These are phyloP conservation scores for Paramecium tetraurelia DNA, from an alignment of 73 alveolate species.

Conservation along the genomic window DNA sequence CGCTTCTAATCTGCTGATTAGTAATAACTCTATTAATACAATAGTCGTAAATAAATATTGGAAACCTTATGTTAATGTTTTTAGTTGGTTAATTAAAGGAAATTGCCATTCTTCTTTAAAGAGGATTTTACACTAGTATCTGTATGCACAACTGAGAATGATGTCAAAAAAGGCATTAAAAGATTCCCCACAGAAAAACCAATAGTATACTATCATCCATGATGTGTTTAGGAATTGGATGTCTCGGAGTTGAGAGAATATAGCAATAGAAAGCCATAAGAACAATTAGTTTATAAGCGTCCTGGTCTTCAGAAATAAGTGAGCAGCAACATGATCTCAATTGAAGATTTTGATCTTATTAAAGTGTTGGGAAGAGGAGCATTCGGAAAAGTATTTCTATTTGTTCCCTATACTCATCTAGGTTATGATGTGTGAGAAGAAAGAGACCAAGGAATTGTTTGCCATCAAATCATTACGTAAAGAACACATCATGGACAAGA, in stretches of 20 bases:
- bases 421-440: conserved; percentile 88
- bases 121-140: background rate
- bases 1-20: background rate
- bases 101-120: conserved; percentile 4
- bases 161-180: background rate
- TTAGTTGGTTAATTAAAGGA: background rate
- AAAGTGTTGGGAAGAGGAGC: conserved; percentile 91
- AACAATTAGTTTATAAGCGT: background rate
- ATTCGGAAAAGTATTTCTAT: conserved; percentile 86
- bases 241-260: background rate
- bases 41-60: background rate
- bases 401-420: background rate
- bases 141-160: conserved; percentile 23
- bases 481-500: conserved; percentile 89
- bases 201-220: background rate
- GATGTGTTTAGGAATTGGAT: conserved; percentile 15
- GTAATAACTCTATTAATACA: background rate
- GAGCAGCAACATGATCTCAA: background rate
- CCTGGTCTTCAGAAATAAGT: background rate
- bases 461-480: conserved; percentile 95
- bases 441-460: conserved; percentile 75
- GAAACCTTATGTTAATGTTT: background rate
- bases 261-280: background rate
- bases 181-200: background rate
- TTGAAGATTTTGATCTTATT: conserved; percentile 73